Evolutionary conservation across 306 rosid genomes (phyloP).

Genomic region (Adenanthera pavonina): DNA sequence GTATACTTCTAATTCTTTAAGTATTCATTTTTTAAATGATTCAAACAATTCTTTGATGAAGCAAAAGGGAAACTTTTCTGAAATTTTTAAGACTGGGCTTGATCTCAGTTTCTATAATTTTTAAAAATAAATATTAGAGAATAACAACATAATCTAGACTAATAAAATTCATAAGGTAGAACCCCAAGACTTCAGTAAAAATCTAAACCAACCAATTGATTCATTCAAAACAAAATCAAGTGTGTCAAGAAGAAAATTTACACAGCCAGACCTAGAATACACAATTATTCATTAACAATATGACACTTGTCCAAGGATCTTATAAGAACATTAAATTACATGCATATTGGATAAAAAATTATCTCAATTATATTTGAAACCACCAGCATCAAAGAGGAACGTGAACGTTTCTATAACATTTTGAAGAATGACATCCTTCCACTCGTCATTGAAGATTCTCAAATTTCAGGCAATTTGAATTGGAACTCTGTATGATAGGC

Average conservation of each 20-base stretch:
- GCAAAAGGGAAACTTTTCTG: neutral
- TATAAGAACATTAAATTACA: neutral
- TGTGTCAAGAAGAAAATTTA: neutral
- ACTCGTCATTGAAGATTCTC: neutral
- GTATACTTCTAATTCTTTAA: neutral
- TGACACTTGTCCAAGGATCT: neutral
- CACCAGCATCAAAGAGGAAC: neutral
- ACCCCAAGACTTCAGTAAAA: neutral
- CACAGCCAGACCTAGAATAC: neutral
- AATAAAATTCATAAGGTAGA: neutral
- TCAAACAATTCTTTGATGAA: neutral
- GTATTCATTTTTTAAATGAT: neutral
- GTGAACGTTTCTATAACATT: neutral
- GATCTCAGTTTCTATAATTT: neutral
- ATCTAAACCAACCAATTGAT: neutral
- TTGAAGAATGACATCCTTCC: neutral
- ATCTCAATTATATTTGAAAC: neutral
- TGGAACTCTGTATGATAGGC: neutral
- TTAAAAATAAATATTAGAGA: neutral
- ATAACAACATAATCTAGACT: neutral
- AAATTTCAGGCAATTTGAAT: constrained; percentile 6
- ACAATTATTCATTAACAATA: neutral
- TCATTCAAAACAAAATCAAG: no score
- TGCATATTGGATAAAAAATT: neutral
- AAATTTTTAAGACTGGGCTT: neutral